A percentile compares a stretch with the other conserved stretches of the same genome.
phyloP scores from a whole-genome alignment of 257 asterid genomes.

The Solanum okadae region DNA sequence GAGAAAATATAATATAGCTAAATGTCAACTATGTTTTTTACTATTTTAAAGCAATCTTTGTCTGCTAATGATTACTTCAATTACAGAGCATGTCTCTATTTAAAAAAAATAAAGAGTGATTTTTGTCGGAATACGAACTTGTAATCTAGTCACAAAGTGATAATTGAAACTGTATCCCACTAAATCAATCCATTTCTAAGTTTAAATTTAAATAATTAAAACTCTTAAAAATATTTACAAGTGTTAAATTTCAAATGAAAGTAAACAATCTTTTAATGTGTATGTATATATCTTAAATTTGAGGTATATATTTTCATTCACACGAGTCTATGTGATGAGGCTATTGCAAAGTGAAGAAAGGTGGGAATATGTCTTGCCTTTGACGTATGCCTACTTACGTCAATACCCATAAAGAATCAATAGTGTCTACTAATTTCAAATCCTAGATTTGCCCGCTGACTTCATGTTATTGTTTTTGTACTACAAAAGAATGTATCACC shows the following conservation, averaged over 20 bases:
- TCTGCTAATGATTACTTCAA: background rate
- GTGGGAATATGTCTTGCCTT: background rate
- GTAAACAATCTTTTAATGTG: background rate
- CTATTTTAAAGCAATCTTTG: background rate
- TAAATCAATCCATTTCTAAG: background rate
- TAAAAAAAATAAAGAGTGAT: background rate
- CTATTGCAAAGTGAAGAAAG: background rate
- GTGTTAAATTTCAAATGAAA: background rate
- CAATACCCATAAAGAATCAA: background rate
- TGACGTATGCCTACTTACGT: background rate
- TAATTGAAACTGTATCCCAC: background rate
- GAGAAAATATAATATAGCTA: background rate
- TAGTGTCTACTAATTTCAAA: background rate
- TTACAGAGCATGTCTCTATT: background rate
- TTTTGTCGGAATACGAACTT: background rate
- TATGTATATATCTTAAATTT: background rate
- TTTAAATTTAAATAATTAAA: background rate
- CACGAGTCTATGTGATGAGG: background rate
- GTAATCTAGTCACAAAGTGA: background rate
- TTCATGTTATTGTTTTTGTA: background rate
- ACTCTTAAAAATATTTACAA: background rate
- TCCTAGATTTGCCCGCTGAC: background rate
- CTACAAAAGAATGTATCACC: background rate
- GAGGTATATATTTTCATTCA: background rate
- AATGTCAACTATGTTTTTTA: background rate